A percentile compares a stretch with the other conserved stretches of the same genome.
phyloP scores from a whole-genome alignment of 768 basidiomycete species.

The Trametes cinnabarina region DNA sequence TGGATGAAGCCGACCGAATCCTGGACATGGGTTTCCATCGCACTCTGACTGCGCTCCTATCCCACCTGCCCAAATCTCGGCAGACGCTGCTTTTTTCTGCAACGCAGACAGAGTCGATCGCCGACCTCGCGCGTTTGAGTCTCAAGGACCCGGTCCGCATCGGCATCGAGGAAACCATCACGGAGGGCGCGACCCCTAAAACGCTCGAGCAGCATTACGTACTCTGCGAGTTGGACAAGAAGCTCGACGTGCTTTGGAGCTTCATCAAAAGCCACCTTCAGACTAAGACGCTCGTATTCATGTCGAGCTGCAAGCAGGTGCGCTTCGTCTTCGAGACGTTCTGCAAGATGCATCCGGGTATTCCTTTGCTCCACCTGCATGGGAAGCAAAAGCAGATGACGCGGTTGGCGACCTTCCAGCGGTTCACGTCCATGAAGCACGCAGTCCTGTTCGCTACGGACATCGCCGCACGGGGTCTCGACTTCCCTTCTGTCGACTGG shows the following conservation, averaged over 20 bases:
- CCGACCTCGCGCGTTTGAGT: constrained; percentile 86
- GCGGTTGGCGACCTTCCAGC: constrained; percentile 76
- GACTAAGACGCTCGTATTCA: constrained; percentile 88
- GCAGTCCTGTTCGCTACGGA: constrained; percentile 94
- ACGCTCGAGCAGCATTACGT: constrained; percentile 88
- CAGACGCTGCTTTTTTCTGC: constrained; percentile 97
- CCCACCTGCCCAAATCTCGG: constrained; percentile 84
- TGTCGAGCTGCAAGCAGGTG: constrained; percentile 95
- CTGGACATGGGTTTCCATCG: constrained; percentile 94
- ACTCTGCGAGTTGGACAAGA: constrained; percentile 77
- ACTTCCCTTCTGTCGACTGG: constrained; percentile 97
- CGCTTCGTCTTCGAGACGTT: constrained; percentile 96
- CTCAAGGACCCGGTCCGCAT: constrained; percentile 79
- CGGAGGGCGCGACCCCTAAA: constrained; percentile 60
- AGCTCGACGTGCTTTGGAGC: constrained; percentile 88
- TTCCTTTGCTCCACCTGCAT: constrained; percentile 89
- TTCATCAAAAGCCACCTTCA: constrained; percentile 95
- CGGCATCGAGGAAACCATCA: constrained; percentile 54
- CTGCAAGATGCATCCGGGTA: constrained; percentile 91
- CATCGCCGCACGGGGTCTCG: constrained; percentile 91
- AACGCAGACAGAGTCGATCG: constrained; percentile 88
- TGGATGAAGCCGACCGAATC: constrained; percentile 96
- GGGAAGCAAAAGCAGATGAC: constrained; percentile 97
- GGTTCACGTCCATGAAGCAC: constrained; percentile 78
- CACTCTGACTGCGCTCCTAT: constrained; percentile 86